Evolutionary conservation across 164 flowering plant genomes (phyloP).

Genomic region (Brasenia schreberi): DNA sequence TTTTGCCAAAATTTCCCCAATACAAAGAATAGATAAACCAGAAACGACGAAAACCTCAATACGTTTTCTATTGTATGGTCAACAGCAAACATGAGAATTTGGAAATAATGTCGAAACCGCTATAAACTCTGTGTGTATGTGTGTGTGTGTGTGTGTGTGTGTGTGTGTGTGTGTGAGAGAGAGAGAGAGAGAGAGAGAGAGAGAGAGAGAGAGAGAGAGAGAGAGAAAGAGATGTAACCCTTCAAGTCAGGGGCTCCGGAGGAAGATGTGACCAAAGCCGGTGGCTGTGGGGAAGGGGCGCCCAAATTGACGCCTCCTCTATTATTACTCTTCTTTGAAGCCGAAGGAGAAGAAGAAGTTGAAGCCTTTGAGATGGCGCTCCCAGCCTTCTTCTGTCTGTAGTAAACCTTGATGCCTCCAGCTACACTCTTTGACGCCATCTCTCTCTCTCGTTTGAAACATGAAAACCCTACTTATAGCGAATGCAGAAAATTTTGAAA

Average conservation of each 20-base stretch:
- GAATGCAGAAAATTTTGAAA: background rate
- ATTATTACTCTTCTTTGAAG: conserved; percentile 12
- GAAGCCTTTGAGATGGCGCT: conserved; percentile 1
- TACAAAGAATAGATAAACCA: too few relatives aligned
- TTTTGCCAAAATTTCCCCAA: too few relatives aligned
- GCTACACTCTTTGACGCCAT: conserved; percentile 26
- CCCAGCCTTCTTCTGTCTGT: conserved; percentile 48
- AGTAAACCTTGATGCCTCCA: conserved; percentile 47
- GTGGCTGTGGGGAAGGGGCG: conserved; percentile 32
- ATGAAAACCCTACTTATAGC: background rate
- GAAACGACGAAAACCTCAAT: too few relatives aligned
- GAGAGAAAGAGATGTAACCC: background rate
- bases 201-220: background rate
- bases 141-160: too few relatives aligned
- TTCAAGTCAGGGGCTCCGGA: background rate
- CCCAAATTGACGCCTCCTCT: conserved; percentile 20
- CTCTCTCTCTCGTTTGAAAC: conserved; percentile 2
- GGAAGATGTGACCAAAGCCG: conserved; percentile 14
- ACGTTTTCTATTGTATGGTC: too few relatives aligned
- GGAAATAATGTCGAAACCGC: too few relatives aligned
- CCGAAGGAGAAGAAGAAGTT: conserved; percentile 7
- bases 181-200: background rate
- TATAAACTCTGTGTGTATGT: too few relatives aligned
- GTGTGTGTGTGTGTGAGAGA: conserved; percentile 41
- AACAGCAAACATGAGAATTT: too few relatives aligned